These are phyloP conservation scores for Jacaranda copaia DNA, from an alignment of 257 asterid species.

Conservation along the genomic window DNA sequence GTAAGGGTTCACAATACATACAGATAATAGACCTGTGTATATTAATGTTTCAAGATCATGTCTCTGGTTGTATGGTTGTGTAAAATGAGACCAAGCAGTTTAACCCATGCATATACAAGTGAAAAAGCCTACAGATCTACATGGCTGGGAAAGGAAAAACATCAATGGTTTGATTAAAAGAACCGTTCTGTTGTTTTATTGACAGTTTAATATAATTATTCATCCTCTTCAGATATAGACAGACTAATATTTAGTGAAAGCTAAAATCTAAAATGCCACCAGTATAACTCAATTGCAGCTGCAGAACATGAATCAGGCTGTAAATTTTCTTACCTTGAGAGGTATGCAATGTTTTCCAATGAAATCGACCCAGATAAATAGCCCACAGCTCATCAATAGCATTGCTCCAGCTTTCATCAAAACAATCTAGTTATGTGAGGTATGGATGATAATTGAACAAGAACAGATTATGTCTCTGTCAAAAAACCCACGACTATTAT, in stretches of 20 bases:
- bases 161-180: not conserved
- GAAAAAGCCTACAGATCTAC: constrained; percentile 6
- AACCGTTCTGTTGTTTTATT: not conserved
- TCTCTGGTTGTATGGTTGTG: constrained; percentile 7
- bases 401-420: constrained; percentile 5
- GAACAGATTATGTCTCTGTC: not conserved
- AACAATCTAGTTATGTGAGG: not conserved
- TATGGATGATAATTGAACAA: not conserved
- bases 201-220: no score
- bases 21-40: not conserved
- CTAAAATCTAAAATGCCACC: not conserved
- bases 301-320: not conserved
- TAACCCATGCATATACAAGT: constrained; percentile 8
- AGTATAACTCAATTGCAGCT: not conserved
- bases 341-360: not conserved
- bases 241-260: not conserved
- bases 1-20: not conserved
- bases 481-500: not conserved
- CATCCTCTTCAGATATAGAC: not conserved
- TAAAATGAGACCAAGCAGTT: constrained; percentile 24
- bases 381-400: not conserved
- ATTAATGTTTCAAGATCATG: not conserved
- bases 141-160: constrained; percentile 15
- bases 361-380: not conserved
- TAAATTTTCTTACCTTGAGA: not conserved